These are phyloP conservation scores for Suhomyces atakaporum DNA, from an alignment of 1,139 yeast genomes.

Conservation along the genomic window DNA sequence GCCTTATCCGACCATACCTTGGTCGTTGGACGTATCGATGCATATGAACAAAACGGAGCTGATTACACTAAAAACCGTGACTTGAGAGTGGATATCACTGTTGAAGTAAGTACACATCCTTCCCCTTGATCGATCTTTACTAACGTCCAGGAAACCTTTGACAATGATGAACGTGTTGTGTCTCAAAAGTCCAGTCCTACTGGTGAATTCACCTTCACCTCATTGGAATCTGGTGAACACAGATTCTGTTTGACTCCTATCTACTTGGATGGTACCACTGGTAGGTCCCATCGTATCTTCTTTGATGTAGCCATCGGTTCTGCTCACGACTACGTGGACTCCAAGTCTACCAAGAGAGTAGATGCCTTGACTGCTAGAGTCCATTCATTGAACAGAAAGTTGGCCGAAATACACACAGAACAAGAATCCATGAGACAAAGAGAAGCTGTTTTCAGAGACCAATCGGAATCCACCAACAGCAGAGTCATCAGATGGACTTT, in stretches of 20 bases:
- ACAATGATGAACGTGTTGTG: slow-evolving; percentile 48
- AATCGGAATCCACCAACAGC: slow-evolving; percentile 48
- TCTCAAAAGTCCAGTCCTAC: slow-evolving; percentile 40
- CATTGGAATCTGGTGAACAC: slow-evolving; percentile 48
- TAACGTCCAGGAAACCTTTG: slow-evolving; percentile 42
- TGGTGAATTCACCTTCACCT: slow-evolving; percentile 42
- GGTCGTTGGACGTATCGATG: slow-evolving; percentile 49
- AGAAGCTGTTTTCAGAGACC: slow-evolving; percentile 51
- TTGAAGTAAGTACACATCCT: slow-evolving; percentile 33
- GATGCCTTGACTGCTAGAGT: slow-evolving; percentile 45
- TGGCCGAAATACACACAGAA: slow-evolving; percentile 47
- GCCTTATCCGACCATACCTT: slow-evolving; percentile 46
- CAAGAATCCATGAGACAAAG: slow-evolving; percentile 51
- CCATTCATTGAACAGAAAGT: slow-evolving; percentile 42
- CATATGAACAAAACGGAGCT: slow-evolving; percentile 38
- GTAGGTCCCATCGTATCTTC: slow-evolving; percentile 43
- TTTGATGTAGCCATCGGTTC: slow-evolving; percentile 52
- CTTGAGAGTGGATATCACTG: slow-evolving; percentile 43
- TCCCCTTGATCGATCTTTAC: too few relatives aligned
- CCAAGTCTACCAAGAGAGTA: slow-evolving; percentile 47
- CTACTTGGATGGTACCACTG: slow-evolving; percentile 37
- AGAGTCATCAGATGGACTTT: slow-evolving; percentile 51
- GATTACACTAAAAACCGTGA: slow-evolving; percentile 33
- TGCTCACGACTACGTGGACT: slow-evolving; percentile 50
- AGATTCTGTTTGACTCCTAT: slow-evolving; percentile 49